Conservation (phyloP, 306 rosid species). For the Citrullus amarus region DNA sequence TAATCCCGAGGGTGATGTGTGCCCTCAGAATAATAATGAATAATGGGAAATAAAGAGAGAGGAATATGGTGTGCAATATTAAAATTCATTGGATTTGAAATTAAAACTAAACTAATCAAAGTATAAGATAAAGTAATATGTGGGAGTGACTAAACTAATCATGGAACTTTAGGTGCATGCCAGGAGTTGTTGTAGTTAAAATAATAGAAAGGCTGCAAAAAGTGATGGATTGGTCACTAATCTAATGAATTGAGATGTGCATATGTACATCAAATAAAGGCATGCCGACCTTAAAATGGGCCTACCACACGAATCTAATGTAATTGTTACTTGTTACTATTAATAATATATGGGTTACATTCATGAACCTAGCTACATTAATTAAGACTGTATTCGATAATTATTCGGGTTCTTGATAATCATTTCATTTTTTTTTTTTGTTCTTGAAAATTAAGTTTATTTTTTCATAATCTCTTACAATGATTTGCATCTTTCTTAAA, state of each 20-base stretch:
- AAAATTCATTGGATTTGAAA: background rate
- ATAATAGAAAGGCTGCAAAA: background rate
- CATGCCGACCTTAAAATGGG: background rate
- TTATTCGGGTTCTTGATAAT: no score
- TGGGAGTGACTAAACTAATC: background rate
- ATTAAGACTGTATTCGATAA: no score
- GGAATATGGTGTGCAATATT: no score
- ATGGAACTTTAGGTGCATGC: conserved; percentile 4
- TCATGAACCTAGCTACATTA: background rate
- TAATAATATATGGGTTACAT: background rate
- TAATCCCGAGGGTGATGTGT: no score
- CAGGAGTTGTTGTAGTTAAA: background rate
- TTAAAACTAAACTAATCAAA: no score
- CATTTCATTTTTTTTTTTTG: no score
- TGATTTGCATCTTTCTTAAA: no score
- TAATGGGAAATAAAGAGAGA: background rate
- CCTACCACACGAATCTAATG: conserved; percentile 9
- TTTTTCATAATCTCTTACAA: no score
- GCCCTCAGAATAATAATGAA: background rate
- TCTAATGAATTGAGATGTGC: background rate
- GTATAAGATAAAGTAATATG: background rate
- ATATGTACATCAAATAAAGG: background rate
- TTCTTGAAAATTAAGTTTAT: no score
- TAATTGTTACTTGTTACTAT: background rate
- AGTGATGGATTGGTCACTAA: background rate